Base-by-base conservation (phyloP, 1,284 basidiomycete genomes). In the Cystobasidiaceae sp. region DNA sequence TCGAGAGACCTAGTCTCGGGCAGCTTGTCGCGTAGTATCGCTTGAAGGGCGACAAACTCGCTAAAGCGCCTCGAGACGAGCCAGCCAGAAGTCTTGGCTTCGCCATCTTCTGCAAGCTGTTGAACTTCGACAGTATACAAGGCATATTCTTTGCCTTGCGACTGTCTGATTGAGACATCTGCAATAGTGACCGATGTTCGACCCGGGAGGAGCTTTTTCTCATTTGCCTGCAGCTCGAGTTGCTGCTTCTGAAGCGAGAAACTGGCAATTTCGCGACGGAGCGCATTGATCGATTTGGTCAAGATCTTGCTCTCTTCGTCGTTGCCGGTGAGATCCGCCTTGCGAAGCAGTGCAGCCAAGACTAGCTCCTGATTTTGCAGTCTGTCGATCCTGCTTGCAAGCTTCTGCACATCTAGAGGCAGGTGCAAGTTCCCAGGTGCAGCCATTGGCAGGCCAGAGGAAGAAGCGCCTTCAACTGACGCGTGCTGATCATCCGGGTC, bases 261-360 rank as follows among this genome's bases (percentile, higher is more conserved):
- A 71, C 92, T 87, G 33, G 91, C 82, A 32, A 92, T 80, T 73
- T 97, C 93, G 50, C 90, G 81, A 37, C 81, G 84, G 75, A 97
- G 84, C 0, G 90, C 85, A 8, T 86, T 82, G 71, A 88, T 88
- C 0, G 90, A 93, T 70, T 85, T 88, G 52, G 81, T 83, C 49
- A 97, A 82, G 21, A 97, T 82, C 60, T 83, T 84, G 25, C 93
- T 82, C 77, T 97, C 93, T 71, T 88, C 85, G 1, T 82, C 84
- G 72, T 92, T 90, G 0, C 93, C 94, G 0, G 90, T 92, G 44
- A 97, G 79, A 74, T 97, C 94, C 0, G 94, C 94, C 76, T 94
- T 93, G 69, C 89, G 86, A 71, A 96, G 89, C 32, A 97, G 80
- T 0, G 86, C 87, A 67, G 89, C 86, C 13, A 98, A 82, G 78